Base-by-base conservation (phyloP, 345 rosid species). In the Rubroshorea leprosula region DNA sequence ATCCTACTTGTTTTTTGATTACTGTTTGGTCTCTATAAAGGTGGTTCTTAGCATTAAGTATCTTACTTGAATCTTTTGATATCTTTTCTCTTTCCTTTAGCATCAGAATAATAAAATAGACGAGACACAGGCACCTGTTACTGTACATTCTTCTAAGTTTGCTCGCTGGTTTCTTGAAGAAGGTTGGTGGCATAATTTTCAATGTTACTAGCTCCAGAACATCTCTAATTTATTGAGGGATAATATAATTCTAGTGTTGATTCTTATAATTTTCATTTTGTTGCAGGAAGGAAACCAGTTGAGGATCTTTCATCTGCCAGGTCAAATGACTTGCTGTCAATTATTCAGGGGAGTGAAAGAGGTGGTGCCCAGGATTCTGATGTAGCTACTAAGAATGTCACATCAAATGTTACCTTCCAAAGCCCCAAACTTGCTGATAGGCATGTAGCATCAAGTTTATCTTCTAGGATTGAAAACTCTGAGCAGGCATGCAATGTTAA, bases 161-260 rank as follows among this genome's bases (percentile, higher is more conserved):
- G 92, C 92, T 54, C 83, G 72, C 63, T 84, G 89, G 79, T 93
- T 93, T 78, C 63, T 73, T 54, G 96, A 93, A 78, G 95, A 83
- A 76, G 99, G 99, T 93, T 17, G 43, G 46, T 29, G 53, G 0
- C 21, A 18, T 17, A 25, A 5, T 2, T 22, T 20, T 50, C 26
- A 6, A 8, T 49, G 43, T 43, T 25, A 17, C 45, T 41, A 13
- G 27, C 35, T 45, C 47, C 2, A 39, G 27, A 23, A n/a, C 18
- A 50, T 20, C n/a, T n/a, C n/a, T n/a, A n/a, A n/a, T n/a, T 9
- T 35, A 23, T 14, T 3, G 17, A 39, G 50, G 10, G 16, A 61
- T 15, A 38, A 51, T n/a, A n/a, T n/a, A n/a, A n/a, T 41, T 16
- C 18, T 35, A 48, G 38, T 46, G n/a, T 52, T 26, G 29, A 71